Evolutionary conservation across 352 stramenopile species (phyloP).

Genomic region (Phytophthora ohioensis): DNA sequence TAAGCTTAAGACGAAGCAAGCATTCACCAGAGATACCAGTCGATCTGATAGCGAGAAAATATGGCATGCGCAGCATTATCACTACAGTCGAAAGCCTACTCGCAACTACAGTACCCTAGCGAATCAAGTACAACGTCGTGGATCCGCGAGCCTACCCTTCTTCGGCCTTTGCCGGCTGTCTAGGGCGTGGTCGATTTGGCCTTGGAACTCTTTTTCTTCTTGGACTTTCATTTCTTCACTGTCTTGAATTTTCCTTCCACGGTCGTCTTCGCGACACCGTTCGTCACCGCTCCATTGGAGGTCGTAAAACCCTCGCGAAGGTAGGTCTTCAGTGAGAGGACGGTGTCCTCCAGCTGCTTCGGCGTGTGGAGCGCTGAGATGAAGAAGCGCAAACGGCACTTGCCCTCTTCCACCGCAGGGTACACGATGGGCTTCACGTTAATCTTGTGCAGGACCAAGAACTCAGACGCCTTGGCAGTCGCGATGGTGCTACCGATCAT

Average conservation of each 20-base stretch:
- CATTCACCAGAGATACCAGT: too few relatives aligned
- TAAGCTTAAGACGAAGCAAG: too few relatives aligned
- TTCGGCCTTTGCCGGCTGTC: neutral
- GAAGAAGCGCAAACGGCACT: constrained; percentile 88
- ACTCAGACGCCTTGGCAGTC: constrained; percentile 78
- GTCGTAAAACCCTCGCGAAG: constrained; percentile 28
- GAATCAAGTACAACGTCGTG: neutral
- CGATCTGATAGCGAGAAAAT: too few relatives aligned
- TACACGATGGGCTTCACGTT: constrained; percentile 91
- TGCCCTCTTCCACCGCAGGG: constrained; percentile 85
- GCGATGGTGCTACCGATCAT: constrained; percentile 83
- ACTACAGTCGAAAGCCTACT: too few relatives aligned
- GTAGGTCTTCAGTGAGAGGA: constrained; percentile 52
- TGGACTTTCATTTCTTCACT: constrained; percentile 38
- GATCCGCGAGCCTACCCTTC: neutral
- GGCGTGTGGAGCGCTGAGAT: constrained; percentile 82
- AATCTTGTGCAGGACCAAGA: constrained; percentile 58
- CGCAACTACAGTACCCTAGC: neutral
- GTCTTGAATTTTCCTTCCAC: constrained; percentile 30
- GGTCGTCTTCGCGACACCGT: constrained; percentile 9
- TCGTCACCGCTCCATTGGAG: constrained; percentile 9
- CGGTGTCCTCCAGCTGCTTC: constrained; percentile 70
- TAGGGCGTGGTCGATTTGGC: constrained; percentile 13
- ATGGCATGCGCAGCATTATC: neutral
- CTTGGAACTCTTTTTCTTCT: constrained; percentile 38